phyloP scores from a whole-genome alignment of 2,329 filamentous ascomycete genomes.

The Aureobasidium sp. region DNA sequence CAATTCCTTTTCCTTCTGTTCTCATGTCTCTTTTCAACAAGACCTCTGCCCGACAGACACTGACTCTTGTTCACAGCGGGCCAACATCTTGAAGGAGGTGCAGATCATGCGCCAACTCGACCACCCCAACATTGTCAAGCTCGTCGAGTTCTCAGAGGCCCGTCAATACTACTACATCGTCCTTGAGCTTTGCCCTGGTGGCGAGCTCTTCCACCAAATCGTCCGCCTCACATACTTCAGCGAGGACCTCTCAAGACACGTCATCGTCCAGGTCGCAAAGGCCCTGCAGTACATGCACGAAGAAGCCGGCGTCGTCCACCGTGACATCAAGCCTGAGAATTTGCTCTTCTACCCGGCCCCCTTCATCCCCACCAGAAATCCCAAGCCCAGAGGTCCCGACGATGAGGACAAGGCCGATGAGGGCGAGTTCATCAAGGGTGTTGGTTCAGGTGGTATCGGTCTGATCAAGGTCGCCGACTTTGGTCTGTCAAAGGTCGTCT shows the following conservation, averaged over 20 bases:
- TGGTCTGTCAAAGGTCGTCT: slow-evolving; percentile 93
- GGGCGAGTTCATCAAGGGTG: slow-evolving; percentile 78
- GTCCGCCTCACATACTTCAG: slow-evolving; percentile 98
- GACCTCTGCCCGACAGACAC: slow-evolving; percentile 24
- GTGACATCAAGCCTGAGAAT: slow-evolving; percentile 98
- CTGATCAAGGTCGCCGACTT: slow-evolving; percentile 97
- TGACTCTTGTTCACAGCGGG: slow-evolving; percentile 58
- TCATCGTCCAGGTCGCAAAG: slow-evolving; percentile 91
- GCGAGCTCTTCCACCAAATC: slow-evolving; percentile 97
- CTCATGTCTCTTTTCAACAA: slow-evolving; percentile 22
- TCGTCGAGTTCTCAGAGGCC: slow-evolving; percentile 90
- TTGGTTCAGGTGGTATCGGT: slow-evolving; percentile 85
- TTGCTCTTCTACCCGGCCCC: slow-evolving; percentile 85
- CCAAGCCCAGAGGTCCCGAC: slow-evolving; percentile 73
- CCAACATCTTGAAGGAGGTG: slow-evolving; percentile 97
- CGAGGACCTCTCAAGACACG: slow-evolving; percentile 87
- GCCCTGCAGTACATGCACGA: slow-evolving; percentile 92
- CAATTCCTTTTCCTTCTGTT: slow-evolving; percentile 32
- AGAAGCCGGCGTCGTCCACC: slow-evolving; percentile 89
- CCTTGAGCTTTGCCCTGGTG: slow-evolving; percentile 87
- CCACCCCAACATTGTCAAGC: slow-evolving; percentile 90
- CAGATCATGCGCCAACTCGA: slow-evolving; percentile 97
- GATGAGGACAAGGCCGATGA: slow-evolving; percentile 98
- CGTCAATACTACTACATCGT: slow-evolving; percentile 96
- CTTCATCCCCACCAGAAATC: slow-evolving; percentile 69